Base-by-base conservation (phyloP, 768 basidiomycete species). In the Boletus rubroflammeus region DNA sequence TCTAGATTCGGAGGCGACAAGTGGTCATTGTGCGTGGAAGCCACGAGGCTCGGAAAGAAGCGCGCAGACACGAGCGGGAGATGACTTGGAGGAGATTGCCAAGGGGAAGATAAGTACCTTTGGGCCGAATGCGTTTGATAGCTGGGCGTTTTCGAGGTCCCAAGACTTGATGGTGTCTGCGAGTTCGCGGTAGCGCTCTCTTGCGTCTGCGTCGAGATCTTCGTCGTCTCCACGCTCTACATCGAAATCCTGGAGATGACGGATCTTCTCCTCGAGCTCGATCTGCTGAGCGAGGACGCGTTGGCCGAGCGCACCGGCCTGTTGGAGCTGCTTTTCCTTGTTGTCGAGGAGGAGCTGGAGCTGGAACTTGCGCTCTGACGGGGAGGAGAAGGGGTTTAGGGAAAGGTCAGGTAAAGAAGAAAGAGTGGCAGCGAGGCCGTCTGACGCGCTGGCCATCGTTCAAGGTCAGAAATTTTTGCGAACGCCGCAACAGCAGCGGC, bases 231-330 rank as follows among this genome's bases (percentile, higher is more conserved):
- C 75, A 59, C 81, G 84, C 55, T 85, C 86, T 19, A 73, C 78
- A 50, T 85, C 86, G 15, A 82, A 67, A 34, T 88, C 87, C 62
- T 92, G 87, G 49, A 96, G 78, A 65, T 88, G 87, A 41, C 82
- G 78, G 55, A 98, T 91, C 48, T 91, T 82, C 66, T 88, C 86
- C 72, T 97, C 92, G 57, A 98, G 82, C 67, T 96, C 91, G 74
- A 91, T 86, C 73, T 93, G 93, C 76, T 98, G 96, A 19, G 84
- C 82, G 57, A 98, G 85, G 63, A 98, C 84, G 70, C 91, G 88
- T 73, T 97, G 93, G 48, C 96, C 95, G 67, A 98, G 84, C 51
- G 86, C 88, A 35, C 91, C 94, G 5, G 93, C 92, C 59, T 92
- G 88, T 59, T 92, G 86, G 32, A 98, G 86, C 71, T 98, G 93